phyloP scores from a whole-genome alignment of 208 protist genomes.

The Acanthamoeba castellanii region DNA sequence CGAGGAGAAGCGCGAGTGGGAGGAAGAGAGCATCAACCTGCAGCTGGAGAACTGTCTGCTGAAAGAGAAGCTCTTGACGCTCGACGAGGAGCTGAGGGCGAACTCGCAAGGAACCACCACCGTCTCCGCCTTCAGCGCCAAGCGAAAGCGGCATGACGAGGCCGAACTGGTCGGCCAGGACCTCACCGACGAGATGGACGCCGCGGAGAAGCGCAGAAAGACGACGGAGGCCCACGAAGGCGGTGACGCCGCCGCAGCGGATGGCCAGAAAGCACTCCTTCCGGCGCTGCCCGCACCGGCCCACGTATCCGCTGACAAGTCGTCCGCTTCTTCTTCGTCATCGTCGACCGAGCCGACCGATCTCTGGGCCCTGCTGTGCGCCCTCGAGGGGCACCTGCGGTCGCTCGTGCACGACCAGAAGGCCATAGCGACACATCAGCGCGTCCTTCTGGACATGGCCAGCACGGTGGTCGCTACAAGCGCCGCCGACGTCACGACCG shows the following conservation, averaged over 20 bases:
- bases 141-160: not conserved
- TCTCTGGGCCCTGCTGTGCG: conserved; percentile 11
- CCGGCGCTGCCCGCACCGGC: not conserved
- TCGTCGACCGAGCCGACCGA: not conserved
- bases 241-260: not conserved
- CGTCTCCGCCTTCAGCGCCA: not conserved
- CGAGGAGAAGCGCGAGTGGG: conserved; percentile 23
- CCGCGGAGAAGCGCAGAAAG: too few species aligned
- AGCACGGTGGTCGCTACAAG: not conserved
- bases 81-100: not conserved
- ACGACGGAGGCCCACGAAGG: too few species aligned
- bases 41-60: conserved; percentile 49
- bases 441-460: not conserved
- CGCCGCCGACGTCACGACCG: too few species aligned
- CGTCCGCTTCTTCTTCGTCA: too few species aligned
- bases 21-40: conserved; percentile 56
- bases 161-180: not conserved
- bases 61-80: conserved; percentile 26
- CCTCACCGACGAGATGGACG: too few species aligned
- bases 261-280: not conserved
- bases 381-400: conserved; percentile 1
- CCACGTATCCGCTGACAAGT: not conserved
- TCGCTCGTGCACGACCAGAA: not conserved
- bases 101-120: not conserved
- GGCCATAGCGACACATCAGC: not conserved